Percentiles rank a stretch among this genome's conserved stretches.
Conservation (phyloP, 345 rosid genomes). For the Corchorus capsularis region DNA sequence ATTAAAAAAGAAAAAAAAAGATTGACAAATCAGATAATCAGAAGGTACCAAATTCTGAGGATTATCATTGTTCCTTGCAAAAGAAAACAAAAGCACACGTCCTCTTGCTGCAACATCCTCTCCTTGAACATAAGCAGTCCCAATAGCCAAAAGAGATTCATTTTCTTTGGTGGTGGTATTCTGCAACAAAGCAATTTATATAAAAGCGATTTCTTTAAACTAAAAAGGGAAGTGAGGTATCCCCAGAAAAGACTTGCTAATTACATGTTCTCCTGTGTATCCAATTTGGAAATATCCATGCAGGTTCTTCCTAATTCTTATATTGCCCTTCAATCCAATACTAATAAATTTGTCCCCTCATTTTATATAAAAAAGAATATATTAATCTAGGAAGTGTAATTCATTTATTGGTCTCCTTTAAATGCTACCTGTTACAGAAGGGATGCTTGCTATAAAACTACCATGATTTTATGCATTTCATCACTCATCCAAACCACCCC, state of each 20-base stretch:
- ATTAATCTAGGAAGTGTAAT: background rate
- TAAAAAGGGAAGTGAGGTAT: background rate
- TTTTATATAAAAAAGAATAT: background rate
- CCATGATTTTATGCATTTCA: background rate
- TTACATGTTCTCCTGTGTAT: background rate
- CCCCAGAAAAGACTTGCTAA: background rate
- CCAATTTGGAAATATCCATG: background rate
- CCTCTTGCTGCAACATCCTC: conserved; percentile 99
- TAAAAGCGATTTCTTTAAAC: background rate
- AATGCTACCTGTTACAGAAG: conserved; percentile 5
- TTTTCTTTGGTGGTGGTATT: conserved; percentile 79
- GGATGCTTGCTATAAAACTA: background rate
- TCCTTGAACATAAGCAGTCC: conserved; percentile 98
- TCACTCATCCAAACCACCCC: conserved; percentile 15
- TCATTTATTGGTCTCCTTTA: background rate
- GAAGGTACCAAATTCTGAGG: conserved; percentile 64
- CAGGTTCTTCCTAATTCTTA: background rate
- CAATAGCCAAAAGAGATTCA: conserved; percentile 88
- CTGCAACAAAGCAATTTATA: conserved; percentile 42
- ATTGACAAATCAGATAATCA: background rate
- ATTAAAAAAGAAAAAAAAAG: background rate
- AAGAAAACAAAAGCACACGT: conserved; percentile 82
- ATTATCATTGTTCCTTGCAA: conserved; percentile 62
- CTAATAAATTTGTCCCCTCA: background rate
- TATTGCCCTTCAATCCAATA: background rate